Evolutionary conservation across 352 stramenopile genomes (phyloP).

Genomic region (Globisporangium abappressorium): DNA sequence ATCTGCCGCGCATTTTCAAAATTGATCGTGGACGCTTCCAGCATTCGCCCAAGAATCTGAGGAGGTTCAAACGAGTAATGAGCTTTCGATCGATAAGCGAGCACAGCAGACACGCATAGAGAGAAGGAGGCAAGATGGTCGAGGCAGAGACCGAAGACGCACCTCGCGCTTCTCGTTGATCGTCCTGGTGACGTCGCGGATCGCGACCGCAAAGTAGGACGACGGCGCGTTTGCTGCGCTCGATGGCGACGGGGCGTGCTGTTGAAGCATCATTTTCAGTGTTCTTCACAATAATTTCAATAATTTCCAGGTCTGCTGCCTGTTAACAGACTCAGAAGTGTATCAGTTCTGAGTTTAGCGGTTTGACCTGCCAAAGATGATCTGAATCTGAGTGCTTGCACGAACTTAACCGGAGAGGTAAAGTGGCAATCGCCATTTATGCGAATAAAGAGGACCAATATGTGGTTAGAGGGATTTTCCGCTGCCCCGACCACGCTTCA

Average conservation of each 20-base stretch:
- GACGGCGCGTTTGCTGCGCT: not conserved
- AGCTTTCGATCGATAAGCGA: not conserved
- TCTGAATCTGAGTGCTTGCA: not conserved
- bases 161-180: slow-evolving; percentile 77
- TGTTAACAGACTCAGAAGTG: not conserved
- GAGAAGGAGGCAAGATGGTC: not conserved
- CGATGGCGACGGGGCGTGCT: not conserved
- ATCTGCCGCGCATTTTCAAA: slow-evolving; percentile 49
- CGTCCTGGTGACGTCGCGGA: slow-evolving; percentile 57
- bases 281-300: not conserved
- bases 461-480: not conserved
- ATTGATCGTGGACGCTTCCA: slow-evolving; percentile 58
- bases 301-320: not conserved
- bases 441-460: not conserved
- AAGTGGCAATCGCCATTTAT: not conserved
- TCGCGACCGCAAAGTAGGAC: slow-evolving; percentile 45
- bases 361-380: not conserved
- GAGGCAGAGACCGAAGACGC: not conserved
- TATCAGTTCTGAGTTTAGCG: not conserved
- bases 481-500: not conserved
- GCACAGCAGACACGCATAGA: not conserved
- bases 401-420: not conserved
- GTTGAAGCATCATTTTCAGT: not conserved
- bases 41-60: slow-evolving; percentile 63
- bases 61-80: not conserved